Conservation (phyloP, 306 rosid species). For the Mimosa bimucronata region DNA sequence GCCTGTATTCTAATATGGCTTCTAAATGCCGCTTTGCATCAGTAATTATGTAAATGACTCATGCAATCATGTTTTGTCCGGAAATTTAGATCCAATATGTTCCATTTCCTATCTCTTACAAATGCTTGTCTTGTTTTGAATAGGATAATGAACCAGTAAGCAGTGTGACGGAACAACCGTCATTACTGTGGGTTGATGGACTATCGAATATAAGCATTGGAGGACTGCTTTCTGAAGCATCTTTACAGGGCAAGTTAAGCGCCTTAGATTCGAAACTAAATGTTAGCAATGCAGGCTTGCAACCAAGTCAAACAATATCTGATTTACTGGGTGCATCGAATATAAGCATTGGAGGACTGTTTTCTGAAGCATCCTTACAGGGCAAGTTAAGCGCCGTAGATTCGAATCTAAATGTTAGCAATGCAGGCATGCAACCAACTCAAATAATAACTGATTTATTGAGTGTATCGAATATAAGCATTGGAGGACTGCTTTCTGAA, state of each 20-base stretch:
- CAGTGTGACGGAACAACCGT: not conserved
- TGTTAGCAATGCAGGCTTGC: no score
- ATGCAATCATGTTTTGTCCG: not conserved
- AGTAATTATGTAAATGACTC: not conserved
- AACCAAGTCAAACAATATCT: no score
- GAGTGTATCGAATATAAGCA: constrained; percentile 33
- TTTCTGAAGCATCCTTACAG: constrained; percentile 70
- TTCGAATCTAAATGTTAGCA: constrained; percentile 27
- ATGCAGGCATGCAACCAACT: no score
- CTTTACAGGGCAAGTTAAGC: no score
- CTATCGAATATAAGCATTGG: constrained; percentile 38
- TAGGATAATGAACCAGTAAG: constrained; percentile 12
- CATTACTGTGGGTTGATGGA: not conserved
- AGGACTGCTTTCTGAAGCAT: no score
- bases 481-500: constrained; percentile 70
- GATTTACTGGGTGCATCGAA: no score
- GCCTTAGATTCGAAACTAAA: no score
- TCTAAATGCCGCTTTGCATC: no score
- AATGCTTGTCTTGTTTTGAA: not conserved
- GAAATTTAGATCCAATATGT: constrained; percentile 1
- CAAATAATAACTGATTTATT: no score
- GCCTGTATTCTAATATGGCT: not conserved
- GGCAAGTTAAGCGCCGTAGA: constrained; percentile 40
- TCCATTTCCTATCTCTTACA: not conserved
- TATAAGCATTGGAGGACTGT: constrained; percentile 61